Percentiles rank a stretch among this genome's conserved stretches.
These are phyloP conservation scores for Emiliania huxleyi DNA, from an alignment of 78 protist species.

Conservation along the genomic window DNA sequence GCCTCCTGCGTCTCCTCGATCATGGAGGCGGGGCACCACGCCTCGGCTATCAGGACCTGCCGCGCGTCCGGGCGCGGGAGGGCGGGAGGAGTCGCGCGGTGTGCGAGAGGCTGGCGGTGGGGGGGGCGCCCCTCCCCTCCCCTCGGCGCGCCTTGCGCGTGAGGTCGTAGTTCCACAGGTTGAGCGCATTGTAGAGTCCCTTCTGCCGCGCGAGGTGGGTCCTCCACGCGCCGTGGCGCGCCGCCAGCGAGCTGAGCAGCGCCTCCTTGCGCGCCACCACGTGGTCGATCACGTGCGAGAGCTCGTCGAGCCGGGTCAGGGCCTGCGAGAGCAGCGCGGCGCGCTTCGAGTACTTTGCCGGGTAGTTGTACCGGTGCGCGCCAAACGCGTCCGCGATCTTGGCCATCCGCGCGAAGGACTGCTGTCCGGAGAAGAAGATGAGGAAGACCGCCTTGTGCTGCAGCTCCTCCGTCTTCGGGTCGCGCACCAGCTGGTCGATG, in stretches of 20 bases:
- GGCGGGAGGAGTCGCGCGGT: too few species aligned
- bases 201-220: conserved; percentile 62
- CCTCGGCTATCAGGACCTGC: conserved; percentile 74
- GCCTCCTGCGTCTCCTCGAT: conserved; percentile 16
- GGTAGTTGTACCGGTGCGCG: conserved; percentile 81
- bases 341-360: conserved; percentile 58
- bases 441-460: conserved; percentile 67
- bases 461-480: neutral
- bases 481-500: neutral
- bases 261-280: neutral
- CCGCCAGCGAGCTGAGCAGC: neutral
- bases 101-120: too few species aligned
- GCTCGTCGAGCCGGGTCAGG: neutral
- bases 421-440: conserved; percentile 76
- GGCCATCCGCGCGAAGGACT: conserved; percentile 54
- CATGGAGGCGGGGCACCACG: conserved; percentile 68
- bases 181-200: conserved; percentile 77
- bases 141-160: conserved; percentile 65
- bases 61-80: conserved; percentile 59
- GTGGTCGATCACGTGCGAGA: neutral
- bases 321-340: neutral
- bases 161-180: conserved; percentile 71
- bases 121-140: too few species aligned
- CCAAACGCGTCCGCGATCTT: conserved; percentile 78
- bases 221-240: conserved; percentile 43